Percentiles rank a stretch among this genome's conserved stretches.
Conservation (phyloP, 2,329 filamentous ascomycete genomes). For the Bimuria novae-zelandiae region DNA sequence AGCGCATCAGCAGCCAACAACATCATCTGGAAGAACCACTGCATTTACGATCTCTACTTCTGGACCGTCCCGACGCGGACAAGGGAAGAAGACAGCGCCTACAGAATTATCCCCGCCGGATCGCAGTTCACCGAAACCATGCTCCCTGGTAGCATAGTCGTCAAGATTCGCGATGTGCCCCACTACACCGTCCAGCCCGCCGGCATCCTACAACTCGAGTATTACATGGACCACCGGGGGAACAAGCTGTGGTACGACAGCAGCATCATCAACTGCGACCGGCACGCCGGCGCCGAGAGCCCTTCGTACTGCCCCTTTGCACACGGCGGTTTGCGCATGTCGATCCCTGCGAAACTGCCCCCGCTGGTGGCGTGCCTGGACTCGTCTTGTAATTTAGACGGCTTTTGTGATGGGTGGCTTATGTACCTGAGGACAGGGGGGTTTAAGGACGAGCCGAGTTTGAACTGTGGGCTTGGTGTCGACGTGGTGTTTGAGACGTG, state of each 20-base stretch:
- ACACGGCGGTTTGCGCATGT: conserved; percentile 24
- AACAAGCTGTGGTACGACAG: conserved; percentile 29
- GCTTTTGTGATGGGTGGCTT: neutral
- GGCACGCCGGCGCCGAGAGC: conserved; percentile 4
- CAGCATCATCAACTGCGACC: conserved; percentile 25
- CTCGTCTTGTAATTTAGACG: conserved; percentile 1
- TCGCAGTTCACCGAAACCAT: conserved; percentile 16
- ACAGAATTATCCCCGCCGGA: conserved; percentile 14
- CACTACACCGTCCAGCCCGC: conserved; percentile 19
- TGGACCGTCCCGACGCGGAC: conserved; percentile 22
- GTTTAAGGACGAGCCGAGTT: conserved; percentile 25
- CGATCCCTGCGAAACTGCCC: conserved; percentile 1
- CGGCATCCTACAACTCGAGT: conserved; percentile 32
- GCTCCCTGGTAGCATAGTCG: conserved; percentile 22
- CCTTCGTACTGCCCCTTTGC: conserved; percentile 28
- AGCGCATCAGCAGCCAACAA: conserved; percentile 16
- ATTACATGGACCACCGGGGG: conserved; percentile 17
- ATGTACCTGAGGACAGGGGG: conserved; percentile 20
- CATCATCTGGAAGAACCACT: conserved; percentile 29
- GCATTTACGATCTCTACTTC: conserved; percentile 25
- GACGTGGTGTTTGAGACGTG: conserved; percentile 29
- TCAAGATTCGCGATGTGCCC: conserved; percentile 32
- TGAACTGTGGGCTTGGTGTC: conserved; percentile 18
- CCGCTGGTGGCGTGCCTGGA: conserved; percentile 10
- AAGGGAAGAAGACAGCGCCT: conserved; percentile 11